Evolutionary conservation across 2,329 filamentous ascomycete genomes (phyloP).

Genomic region (Pseudomassariella vexata): DNA sequence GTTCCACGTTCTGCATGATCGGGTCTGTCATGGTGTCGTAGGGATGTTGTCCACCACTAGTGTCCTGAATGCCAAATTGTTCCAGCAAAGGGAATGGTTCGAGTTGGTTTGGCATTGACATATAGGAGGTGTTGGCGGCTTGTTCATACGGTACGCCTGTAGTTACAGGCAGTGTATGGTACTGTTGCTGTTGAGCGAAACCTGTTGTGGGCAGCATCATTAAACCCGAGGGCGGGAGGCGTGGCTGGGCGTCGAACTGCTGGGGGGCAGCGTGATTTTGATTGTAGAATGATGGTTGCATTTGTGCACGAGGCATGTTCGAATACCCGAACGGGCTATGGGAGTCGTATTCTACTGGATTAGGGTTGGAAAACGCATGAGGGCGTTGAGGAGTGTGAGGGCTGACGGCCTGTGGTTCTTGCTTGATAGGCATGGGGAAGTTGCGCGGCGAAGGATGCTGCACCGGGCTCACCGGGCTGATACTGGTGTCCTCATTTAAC

Average conservation of each 20-base stretch:
- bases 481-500: slow-evolving; percentile 56
- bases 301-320: slow-evolving; percentile 10
- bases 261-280: slow-evolving; percentile 1
- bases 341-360: slow-evolving; percentile 14
- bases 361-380: slow-evolving; percentile 10
- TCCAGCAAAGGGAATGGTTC: slow-evolving; percentile 32
- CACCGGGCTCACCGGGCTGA: slow-evolving; percentile 64
- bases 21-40: slow-evolving; percentile 27
- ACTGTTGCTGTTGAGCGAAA: slow-evolving; percentile 18
- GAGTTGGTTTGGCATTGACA: slow-evolving; percentile 23
- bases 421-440: slow-evolving; percentile 25
- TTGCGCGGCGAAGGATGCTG: slow-evolving; percentile 46
- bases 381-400: slow-evolving; percentile 13
- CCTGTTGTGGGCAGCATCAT: slow-evolving; percentile 13
- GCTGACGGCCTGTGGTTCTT: slow-evolving; percentile 19
- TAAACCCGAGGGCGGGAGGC: slow-evolving; percentile 11
- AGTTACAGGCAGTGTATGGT: slow-evolving; percentile 25
- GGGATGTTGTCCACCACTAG: slow-evolving; percentile 18
- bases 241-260: slow-evolving; percentile 8
- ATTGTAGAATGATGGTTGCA: slow-evolving; percentile 17
- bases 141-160: slow-evolving; percentile 18
- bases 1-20: slow-evolving; percentile 20
- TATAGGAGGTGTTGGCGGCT: slow-evolving; percentile 21
- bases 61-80: slow-evolving; percentile 31
- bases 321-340: slow-evolving; percentile 12